Percentiles rank a stretch among this genome's conserved stretches.
Conservation (phyloP, 2,329 filamentous ascomycete genomes). For the Incumbomyces lentus region DNA sequence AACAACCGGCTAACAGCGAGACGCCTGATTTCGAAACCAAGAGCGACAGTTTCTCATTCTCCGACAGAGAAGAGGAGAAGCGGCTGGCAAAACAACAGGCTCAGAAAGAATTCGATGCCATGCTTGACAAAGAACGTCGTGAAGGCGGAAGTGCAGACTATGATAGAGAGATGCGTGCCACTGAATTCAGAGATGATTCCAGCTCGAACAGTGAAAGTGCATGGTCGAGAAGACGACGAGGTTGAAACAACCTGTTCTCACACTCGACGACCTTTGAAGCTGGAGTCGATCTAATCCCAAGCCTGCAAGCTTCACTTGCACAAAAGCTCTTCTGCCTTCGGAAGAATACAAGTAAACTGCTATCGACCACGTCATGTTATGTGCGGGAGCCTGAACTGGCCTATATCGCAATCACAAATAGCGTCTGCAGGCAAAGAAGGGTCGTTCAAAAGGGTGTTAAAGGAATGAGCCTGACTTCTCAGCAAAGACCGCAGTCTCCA, state of each 20-base stretch:
- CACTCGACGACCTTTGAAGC: too few species aligned
- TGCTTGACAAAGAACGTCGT: slow-evolving; percentile 33
- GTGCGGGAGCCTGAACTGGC: too few species aligned
- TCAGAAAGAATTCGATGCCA: slow-evolving; percentile 33
- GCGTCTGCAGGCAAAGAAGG: too few species aligned
- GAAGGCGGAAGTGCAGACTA: slow-evolving; percentile 16
- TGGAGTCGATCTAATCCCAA: too few species aligned
- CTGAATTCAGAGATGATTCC: slow-evolving; percentile 1
- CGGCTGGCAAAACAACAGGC: slow-evolving; percentile 29
- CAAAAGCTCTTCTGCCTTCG: too few species aligned
- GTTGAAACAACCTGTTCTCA: background rate
- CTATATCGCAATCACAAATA: too few species aligned
- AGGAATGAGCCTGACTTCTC: too few species aligned
- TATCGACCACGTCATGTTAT: too few species aligned
- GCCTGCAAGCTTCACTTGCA: too few species aligned
- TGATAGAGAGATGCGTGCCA: slow-evolving; percentile 4
- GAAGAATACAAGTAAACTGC: too few species aligned
- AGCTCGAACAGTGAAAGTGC: background rate
- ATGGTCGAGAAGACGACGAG: slow-evolving; percentile 2
- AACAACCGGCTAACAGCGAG: background rate
- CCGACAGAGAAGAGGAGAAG: slow-evolving; percentile 15
- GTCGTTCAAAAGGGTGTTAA: too few species aligned
- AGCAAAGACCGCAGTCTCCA: too few species aligned
- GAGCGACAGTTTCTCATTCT: slow-evolving; percentile 12
- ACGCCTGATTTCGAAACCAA: slow-evolving; percentile 4